These are phyloP conservation scores for Fusarium sp. DNA, from an alignment of 2,329 filamentous ascomycete species.

Conservation along the genomic window DNA sequence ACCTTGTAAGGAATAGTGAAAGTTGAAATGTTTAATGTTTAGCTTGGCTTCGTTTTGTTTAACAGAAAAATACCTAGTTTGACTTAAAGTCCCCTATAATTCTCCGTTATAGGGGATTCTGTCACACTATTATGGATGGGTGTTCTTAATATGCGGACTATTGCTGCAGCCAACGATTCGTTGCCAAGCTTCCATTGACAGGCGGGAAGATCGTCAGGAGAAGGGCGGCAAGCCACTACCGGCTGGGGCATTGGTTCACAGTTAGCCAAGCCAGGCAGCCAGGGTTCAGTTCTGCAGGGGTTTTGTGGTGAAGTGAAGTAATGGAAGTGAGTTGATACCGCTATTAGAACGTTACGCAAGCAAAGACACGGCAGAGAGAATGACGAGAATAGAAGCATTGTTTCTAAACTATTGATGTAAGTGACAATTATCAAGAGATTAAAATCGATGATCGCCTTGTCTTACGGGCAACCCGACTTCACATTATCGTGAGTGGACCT, in stretches of 20 bases:
- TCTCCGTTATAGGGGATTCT: constrained; percentile 5
- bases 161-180: constrained; percentile 19
- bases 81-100: constrained; percentile 34
- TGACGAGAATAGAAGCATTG: constrained; percentile 7
- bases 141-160: constrained; percentile 28
- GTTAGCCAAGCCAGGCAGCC: constrained; percentile 12
- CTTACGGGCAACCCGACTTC: neutral
- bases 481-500: constrained; percentile 20
- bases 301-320: neutral
- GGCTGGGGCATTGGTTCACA: constrained; percentile 26
- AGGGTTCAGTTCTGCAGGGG: constrained; percentile 21
- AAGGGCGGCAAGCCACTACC: constrained; percentile 39
- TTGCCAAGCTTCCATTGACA: constrained; percentile 35
- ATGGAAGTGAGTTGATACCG: neutral
- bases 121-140: constrained; percentile 4
- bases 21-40: neutral
- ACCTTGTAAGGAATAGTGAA: neutral
- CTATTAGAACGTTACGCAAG: constrained; percentile 14
- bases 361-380: neutral
- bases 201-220: constrained; percentile 42
- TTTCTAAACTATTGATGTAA: neutral
- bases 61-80: neutral
- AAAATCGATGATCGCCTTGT: constrained; percentile 5
- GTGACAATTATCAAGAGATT: neutral
- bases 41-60: neutral